phyloP scores from a whole-genome alignment of 73 alveolate genomes.

The Paramecium primaurelia region DNA sequence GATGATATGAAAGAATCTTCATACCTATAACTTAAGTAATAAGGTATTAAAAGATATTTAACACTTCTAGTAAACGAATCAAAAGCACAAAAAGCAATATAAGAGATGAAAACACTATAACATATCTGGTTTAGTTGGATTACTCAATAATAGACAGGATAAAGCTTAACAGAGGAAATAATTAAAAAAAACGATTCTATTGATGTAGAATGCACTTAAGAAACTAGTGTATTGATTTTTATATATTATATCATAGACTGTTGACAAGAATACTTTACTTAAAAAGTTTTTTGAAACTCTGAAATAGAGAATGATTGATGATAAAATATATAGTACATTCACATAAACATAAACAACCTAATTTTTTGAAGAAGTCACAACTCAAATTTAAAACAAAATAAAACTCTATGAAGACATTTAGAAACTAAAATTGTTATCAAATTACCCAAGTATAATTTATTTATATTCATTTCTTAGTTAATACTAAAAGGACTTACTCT shows the following conservation, averaged over 20 bases:
- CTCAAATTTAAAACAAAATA: neutral
- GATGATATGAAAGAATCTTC: neutral
- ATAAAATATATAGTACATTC: neutral
- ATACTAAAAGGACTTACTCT: conserved; percentile 10
- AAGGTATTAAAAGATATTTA: neutral
- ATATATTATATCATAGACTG: neutral
- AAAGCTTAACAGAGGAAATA: neutral
- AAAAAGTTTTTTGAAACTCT: neutral
- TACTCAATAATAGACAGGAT: neutral
- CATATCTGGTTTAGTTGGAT: neutral
- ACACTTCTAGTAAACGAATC: neutral
- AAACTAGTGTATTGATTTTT: neutral
- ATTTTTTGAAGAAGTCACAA: conserved; percentile 12
- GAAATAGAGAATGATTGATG: neutral
- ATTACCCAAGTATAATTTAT: neutral
- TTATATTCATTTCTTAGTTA: neutral
- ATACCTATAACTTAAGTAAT: neutral
- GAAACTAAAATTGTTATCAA: neutral
- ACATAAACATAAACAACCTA: neutral
- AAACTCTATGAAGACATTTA: conserved; percentile 25
- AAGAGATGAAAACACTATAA: neutral
- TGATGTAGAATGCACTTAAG: neutral
- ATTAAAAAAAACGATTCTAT: neutral
- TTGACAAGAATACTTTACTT: neutral
- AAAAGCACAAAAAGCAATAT: neutral